Evolutionary conservation across 306 rosid genomes (phyloP).

Genomic region (Casuarina equisetifolia): DNA sequence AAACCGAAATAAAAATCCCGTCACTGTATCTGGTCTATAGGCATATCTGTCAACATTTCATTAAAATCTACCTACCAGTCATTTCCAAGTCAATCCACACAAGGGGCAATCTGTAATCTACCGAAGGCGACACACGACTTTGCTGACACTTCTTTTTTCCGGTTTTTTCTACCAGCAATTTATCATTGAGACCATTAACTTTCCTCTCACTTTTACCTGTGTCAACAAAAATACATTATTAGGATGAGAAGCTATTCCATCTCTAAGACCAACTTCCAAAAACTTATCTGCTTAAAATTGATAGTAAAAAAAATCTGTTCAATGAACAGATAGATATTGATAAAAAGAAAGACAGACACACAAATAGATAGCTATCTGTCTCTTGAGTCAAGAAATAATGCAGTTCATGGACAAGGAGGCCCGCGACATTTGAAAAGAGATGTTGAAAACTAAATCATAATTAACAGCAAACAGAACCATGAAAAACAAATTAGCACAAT

Average conservation of each 20-base stretch:
- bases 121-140: constrained; percentile 25
- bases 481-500: constrained; percentile 2
- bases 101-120: constrained; percentile 72
- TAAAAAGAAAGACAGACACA: not conserved
- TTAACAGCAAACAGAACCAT: not conserved
- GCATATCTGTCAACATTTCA: constrained; percentile 9
- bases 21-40: constrained; percentile 9
- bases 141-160: constrained; percentile 23
- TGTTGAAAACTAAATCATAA: not conserved
- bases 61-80: constrained; percentile 63
- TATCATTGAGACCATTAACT: constrained; percentile 34
- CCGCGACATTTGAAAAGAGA: not conserved
- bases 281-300: not conserved
- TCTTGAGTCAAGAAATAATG: not conserved
- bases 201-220: constrained; percentile 52
- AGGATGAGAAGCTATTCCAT: constrained; percentile 10
- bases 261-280: not conserved
- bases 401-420: not conserved
- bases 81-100: constrained; percentile 99
- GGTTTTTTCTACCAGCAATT: not conserved
- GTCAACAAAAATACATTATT: constrained; percentile 27
- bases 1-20: not conserved
- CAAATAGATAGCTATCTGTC: not conserved
- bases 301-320: too few species aligned
- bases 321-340: too few species aligned